Evolutionary conservation across 148 eudicot genomes (phyloP).

Genomic region (Silene uniflora): DNA sequence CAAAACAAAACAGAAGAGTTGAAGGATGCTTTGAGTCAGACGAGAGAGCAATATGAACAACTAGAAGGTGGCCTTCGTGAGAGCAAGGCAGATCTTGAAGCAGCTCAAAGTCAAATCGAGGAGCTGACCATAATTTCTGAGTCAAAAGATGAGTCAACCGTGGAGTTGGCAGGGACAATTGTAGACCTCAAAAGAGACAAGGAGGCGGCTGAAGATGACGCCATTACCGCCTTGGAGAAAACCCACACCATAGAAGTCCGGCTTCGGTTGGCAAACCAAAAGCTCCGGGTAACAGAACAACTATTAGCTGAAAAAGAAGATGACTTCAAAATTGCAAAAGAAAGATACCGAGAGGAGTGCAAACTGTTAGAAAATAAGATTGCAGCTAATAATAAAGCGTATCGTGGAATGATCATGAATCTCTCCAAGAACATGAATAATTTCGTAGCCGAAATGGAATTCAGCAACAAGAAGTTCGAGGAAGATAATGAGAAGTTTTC

Average conservation of each 20-base stretch:
- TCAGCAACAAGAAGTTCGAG: conserved; percentile 51
- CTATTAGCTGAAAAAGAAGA: conserved; percentile 62
- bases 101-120: conserved; percentile 43
- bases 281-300: conserved; percentile 85
- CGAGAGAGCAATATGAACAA: conserved; percentile 24
- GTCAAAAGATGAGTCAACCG: conserved; percentile 35
- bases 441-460: conserved; percentile 48
- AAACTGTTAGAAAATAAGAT: conserved; percentile 47
- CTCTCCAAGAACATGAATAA: conserved; percentile 49
- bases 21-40: conserved; percentile 21
- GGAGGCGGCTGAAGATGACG: conserved; percentile 74
- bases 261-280: conserved; percentile 75
- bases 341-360: conserved; percentile 43
- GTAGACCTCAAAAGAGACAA: conserved; percentile 80
- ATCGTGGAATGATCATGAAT: conserved; percentile 36
- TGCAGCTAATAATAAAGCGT: conserved; percentile 44
- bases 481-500: conserved; percentile 57
- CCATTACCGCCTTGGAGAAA: conserved; percentile 49
- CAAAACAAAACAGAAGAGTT: conserved; percentile 20
- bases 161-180: conserved; percentile 34
- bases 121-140: conserved; percentile 36
- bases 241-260: conserved; percentile 67
- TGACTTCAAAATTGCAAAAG: conserved; percentile 37
- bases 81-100: conserved; percentile 39
- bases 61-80: conserved; percentile 34